Percentiles rank a stretch among this genome's conserved stretches.
Conservation (phyloP, 176 grass and related monocot species). For the Aegilops tauschii region DNA sequence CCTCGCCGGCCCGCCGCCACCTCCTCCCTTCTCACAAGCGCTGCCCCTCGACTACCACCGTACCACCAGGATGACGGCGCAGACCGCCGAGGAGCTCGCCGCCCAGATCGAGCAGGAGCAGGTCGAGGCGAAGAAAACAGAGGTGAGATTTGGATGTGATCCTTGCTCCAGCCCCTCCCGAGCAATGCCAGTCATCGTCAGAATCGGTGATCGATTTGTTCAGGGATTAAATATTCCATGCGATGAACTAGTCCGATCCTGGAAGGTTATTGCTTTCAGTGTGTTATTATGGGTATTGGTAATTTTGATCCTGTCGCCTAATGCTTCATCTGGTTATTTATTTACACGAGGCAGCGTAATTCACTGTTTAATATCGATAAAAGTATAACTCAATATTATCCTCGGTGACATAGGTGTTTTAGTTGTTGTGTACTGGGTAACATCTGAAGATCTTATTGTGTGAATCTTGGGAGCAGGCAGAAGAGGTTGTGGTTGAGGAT, state of each 20-base stretch:
- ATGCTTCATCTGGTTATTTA: neutral
- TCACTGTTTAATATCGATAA: neutral
- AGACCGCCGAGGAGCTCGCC: conserved; percentile 52
- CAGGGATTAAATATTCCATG: neutral
- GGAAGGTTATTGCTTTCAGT: neutral
- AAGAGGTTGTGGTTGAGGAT: conserved; percentile 37
- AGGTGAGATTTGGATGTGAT: conserved; percentile 29
- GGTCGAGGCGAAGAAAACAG: conserved; percentile 48
- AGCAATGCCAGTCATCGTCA: neutral
- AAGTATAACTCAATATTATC: neutral
- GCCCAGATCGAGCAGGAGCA: conserved; percentile 59
- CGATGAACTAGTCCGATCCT: neutral
- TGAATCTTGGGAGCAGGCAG: neutral
- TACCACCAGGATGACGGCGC: conserved; percentile 42
- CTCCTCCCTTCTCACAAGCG: neutral
- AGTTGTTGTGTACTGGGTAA: neutral
- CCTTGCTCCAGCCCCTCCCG: neutral
- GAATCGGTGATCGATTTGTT: neutral
- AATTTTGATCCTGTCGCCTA: neutral
- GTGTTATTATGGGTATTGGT: neutral
- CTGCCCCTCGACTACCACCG: neutral
- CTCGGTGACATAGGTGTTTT: neutral
- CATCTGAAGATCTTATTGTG: neutral
- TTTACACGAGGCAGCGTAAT: neutral
- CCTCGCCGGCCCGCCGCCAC: conserved; percentile 16